phyloP scores from a whole-genome alignment of 352 stramenopile species.

The Pythium monospermum region DNA sequence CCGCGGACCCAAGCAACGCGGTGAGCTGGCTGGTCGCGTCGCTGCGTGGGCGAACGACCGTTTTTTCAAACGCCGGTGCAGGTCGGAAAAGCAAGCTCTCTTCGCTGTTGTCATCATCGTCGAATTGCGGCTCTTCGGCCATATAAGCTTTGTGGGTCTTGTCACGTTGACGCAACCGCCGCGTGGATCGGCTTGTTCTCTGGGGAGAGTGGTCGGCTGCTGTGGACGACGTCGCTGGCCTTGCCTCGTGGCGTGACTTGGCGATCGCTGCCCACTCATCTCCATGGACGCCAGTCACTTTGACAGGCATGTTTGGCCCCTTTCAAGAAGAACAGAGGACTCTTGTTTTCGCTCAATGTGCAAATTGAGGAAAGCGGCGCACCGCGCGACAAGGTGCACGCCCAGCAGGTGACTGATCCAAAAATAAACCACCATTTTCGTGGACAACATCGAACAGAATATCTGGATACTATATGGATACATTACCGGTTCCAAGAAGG shows the following conservation, averaged over 20 bases:
- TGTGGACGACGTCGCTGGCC: slow-evolving; percentile 5
- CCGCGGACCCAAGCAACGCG: slow-evolving; percentile 31
- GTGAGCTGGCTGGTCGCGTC: slow-evolving; percentile 32
- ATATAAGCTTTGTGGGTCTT: neutral
- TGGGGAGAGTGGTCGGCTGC: neutral
- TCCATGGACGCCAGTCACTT: neutral
- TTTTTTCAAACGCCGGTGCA: neutral
- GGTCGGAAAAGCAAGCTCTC: neutral
- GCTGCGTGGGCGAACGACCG: neutral
- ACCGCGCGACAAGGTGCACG: too few species aligned
- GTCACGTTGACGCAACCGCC: too few species aligned
- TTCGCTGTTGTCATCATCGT: neutral
- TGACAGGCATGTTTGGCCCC: neutral
- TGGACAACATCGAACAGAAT: too few species aligned
- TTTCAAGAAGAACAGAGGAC: neutral
- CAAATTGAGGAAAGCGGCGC: too few species aligned
- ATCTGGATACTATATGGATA: too few species aligned
- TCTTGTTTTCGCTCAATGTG: too few species aligned
- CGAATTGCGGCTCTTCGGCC: slow-evolving; percentile 2
- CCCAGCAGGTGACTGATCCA: too few species aligned
- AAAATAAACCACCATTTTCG: too few species aligned
- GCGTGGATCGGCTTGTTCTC: too few species aligned
- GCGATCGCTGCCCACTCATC: slow-evolving; percentile 3
- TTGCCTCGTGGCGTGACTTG: neutral
- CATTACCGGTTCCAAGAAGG: too few species aligned